These are phyloP conservation scores for Kodamaea kakaduensis DNA, from an alignment of 805 yeast species.

Conservation along the genomic window DNA sequence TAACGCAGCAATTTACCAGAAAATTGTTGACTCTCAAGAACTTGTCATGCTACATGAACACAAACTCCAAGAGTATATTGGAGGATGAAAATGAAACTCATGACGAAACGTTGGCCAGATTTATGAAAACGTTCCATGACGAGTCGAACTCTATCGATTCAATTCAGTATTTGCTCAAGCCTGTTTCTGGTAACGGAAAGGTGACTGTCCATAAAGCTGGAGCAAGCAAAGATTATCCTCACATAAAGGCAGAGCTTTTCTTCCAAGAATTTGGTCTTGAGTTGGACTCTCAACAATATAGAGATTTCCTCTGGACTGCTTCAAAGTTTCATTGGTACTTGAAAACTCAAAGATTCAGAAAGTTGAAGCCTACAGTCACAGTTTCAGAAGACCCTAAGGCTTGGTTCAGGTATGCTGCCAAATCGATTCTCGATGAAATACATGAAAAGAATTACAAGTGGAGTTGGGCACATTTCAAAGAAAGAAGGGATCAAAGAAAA, in stretches of 20 bases:
- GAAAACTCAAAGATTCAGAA: constrained; percentile 71
- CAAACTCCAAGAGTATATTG: constrained; percentile 38
- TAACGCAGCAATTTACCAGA: constrained; percentile 60
- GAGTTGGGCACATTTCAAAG: constrained; percentile 82
- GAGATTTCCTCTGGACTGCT: constrained; percentile 74
- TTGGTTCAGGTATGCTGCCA: constrained; percentile 82
- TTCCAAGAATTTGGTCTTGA: constrained; percentile 90
- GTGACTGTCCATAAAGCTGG: constrained; percentile 77
- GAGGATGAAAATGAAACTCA: constrained; percentile 25
- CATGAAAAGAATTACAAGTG: constrained; percentile 76
- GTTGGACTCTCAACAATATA: constrained; percentile 79
- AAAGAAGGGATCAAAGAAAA: constrained; percentile 68
- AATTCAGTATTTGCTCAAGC: constrained; percentile 64
- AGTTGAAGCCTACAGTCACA: constrained; percentile 57
- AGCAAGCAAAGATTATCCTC: constrained; percentile 63
- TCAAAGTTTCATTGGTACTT: constrained; percentile 76
- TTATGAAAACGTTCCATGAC: constrained; percentile 42
- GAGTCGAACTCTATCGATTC: constrained; percentile 6
- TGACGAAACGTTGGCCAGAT: constrained; percentile 45
- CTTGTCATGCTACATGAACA: constrained; percentile 80
- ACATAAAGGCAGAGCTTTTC: constrained; percentile 66
- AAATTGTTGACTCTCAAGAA: constrained; percentile 74
- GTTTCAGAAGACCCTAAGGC: constrained; percentile 61
- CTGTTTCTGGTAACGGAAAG: constrained; percentile 86
- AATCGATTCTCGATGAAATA: constrained; percentile 72